A percentile compares a stretch with the other conserved stretches of the same genome.
Conservation (phyloP, 371 early-diverging fungal genomes). For the Entomophthora muscae region DNA sequence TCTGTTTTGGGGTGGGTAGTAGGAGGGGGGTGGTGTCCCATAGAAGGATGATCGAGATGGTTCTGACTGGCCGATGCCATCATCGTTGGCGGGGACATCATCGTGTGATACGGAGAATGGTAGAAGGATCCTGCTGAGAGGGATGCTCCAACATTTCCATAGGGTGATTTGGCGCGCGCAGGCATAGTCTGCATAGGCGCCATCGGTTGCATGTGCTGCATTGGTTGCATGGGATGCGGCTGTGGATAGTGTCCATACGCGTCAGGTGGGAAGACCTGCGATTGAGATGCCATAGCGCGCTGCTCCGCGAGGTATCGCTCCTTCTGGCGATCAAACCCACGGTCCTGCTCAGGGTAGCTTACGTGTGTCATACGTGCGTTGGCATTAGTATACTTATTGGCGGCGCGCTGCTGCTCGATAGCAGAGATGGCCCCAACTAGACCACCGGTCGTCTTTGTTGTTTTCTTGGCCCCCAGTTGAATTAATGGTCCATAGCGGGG, state of each 20-base stretch:
- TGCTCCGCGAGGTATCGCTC: constrained; percentile 13
- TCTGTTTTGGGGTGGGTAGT: not conserved
- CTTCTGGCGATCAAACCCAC: constrained; percentile 11
- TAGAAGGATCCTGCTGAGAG: constrained; percentile 6
- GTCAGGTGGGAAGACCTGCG: not conserved
- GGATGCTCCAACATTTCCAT: not conserved
- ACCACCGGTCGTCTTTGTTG: constrained; percentile 10
- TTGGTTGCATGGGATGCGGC: not conserved
- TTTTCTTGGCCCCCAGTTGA: constrained; percentile 11
- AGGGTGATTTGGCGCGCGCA: not conserved
- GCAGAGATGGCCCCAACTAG: constrained; percentile 16
- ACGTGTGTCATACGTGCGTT: not conserved
- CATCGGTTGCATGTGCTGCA: not conserved
- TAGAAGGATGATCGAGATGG: not conserved
- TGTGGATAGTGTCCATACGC: not conserved
- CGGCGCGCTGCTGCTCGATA: constrained; percentile 11
- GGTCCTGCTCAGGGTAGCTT: constrained; percentile 6
- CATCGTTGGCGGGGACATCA: not conserved
- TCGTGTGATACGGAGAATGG: not conserved
- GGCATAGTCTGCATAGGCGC: not conserved
- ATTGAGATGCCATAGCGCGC: constrained; percentile 7
- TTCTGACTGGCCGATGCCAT: not conserved
- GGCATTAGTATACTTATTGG: constrained; percentile 9
- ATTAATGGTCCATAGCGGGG: constrained; percentile 11
- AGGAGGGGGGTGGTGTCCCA: not conserved